Base-by-base conservation (phyloP, 2,329 filamentous ascomycete genomes). In the Salinomyces thailandicus region DNA sequence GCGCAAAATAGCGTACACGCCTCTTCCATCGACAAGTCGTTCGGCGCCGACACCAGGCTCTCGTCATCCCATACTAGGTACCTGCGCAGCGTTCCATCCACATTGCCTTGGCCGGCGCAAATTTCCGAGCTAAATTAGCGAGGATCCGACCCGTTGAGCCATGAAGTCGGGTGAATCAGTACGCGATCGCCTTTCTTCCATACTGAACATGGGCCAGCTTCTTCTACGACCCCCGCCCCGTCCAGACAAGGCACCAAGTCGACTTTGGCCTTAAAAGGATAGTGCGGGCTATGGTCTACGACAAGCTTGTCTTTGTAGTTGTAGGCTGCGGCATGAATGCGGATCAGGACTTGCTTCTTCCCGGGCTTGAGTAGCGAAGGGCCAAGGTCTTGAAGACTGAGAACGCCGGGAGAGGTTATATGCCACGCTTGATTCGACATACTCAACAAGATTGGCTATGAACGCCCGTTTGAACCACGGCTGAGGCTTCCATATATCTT, bases 191-290 rank as follows among this genome's bases (percentile, higher is more conserved):
- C 78, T 12, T 33, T 31, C 32, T 38, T 44, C 49, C 49, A 64
- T 55, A 36, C 65, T 5, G 44, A 47, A n/a, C 18, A 33, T 5
- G 37, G 49, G 20, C 72, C 72, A 18, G 68, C 47, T 11, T 63
- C 54, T 3, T 72, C 61, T 35, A 83, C 63, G 12, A 67, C 63
- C 28, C 79, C 79, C 56, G 76, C 79, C 67, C 80, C 81, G 56
- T 84, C 79, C 22, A 75, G 77, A 57, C 73, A 77, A 2, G 77
- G 77, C 1, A 82, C 71, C n/a, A 81, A 49, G 26, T 47, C 38
- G 4, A 36, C 33, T 14, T 48, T 48, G 29, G 39, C 34, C 5
- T 8, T 35, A 17, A 43, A 5, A 8, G 47, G 44, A 31, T 50
- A 50, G 12, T 24, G 11, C 12, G 45, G 47, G 17, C 34, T 38